Evolutionary conservation across 495 filamentous ascomycete species (phyloP).

Genomic region (Amphirosellinia nigrospora): DNA sequence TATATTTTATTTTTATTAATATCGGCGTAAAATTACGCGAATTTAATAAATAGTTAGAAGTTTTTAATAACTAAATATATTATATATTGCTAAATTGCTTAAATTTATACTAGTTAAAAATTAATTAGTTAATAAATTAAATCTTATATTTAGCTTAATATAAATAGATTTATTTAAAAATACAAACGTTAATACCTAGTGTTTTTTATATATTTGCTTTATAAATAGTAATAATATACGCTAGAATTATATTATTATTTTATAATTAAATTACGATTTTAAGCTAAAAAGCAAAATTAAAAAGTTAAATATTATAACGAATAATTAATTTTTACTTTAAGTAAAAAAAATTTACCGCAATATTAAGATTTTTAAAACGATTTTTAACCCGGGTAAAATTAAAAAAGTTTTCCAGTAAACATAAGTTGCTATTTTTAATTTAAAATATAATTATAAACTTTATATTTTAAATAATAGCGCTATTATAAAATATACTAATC

Average conservation of each 20-base stretch:
- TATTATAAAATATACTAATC: constrained; percentile 31
- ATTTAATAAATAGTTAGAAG: constrained; percentile 55
- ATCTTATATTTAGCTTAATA: constrained; percentile 78
- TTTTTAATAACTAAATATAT: constrained; percentile 53
- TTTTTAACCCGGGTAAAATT: constrained; percentile 54
- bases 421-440: constrained; percentile 75
- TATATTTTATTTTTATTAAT: constrained; percentile 45
- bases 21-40: constrained; percentile 53
- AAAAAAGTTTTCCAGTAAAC: constrained; percentile 68
- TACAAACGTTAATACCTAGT: constrained; percentile 74
- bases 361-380: constrained; percentile 50
- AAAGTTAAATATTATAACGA: constrained; percentile 45
- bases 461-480: constrained; percentile 57
- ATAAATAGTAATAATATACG: constrained; percentile 49
- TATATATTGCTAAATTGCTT: constrained; percentile 66
- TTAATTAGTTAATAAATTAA: constrained; percentile 80
- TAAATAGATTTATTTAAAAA: constrained; percentile 76
- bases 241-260: constrained; percentile 64
- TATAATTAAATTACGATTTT: constrained; percentile 64
- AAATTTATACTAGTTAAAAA: constrained; percentile 82
- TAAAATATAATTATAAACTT: constrained; percentile 46
- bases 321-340: constrained; percentile 55
- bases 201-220: constrained; percentile 79
- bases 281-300: constrained; percentile 39
- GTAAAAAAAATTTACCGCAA: constrained; percentile 36